phyloP scores from a whole-genome alignment of 2,329 filamentous ascomycete species.

The Talaromyces sp. region DNA sequence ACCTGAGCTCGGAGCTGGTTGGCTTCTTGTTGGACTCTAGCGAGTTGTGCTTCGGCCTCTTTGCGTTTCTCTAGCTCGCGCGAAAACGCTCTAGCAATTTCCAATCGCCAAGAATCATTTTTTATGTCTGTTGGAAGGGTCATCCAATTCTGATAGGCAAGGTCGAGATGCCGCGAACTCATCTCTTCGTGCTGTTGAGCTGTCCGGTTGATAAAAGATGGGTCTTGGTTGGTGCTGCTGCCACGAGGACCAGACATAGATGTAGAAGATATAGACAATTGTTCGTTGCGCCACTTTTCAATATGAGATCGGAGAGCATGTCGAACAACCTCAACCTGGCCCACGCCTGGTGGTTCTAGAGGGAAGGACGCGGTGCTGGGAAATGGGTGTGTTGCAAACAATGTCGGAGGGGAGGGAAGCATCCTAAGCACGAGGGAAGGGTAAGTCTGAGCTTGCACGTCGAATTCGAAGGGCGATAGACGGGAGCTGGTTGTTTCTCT shows the following conservation, averaged over 20 bases:
- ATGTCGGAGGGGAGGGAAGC: constrained; percentile 70
- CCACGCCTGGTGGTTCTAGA: constrained; percentile 64
- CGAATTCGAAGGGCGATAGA: constrained; percentile 63
- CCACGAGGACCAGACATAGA: constrained; percentile 41
- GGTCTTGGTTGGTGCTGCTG: constrained; percentile 24
- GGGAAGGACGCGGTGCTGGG: constrained; percentile 76
- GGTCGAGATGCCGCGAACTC: constrained; percentile 68
- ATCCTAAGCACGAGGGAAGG: constrained; percentile 77
- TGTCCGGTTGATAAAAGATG: constrained; percentile 35
- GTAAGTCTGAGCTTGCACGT: constrained; percentile 79
- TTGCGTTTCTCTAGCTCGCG: constrained; percentile 40
- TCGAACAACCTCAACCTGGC: constrained; percentile 67
- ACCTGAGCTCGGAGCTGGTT: constrained; percentile 44
- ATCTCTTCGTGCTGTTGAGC: constrained; percentile 61
- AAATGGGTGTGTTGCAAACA: constrained; percentile 76
- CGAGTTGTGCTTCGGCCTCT: constrained; percentile 37
- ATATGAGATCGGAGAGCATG: constrained; percentile 64
- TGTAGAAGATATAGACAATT: constrained; percentile 23
- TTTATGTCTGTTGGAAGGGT: constrained; percentile 52
- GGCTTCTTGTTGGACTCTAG: constrained; percentile 42
- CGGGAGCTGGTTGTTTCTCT: constrained; percentile 4
- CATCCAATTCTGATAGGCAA: constrained; percentile 72
- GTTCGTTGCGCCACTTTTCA: constrained; percentile 54
- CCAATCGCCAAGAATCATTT: constrained; percentile 41
- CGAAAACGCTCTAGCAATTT: constrained; percentile 42